These are phyloP conservation scores for Lachnellula willkommii DNA, from an alignment of 2,329 filamentous ascomycete species.

Conservation along the genomic window DNA sequence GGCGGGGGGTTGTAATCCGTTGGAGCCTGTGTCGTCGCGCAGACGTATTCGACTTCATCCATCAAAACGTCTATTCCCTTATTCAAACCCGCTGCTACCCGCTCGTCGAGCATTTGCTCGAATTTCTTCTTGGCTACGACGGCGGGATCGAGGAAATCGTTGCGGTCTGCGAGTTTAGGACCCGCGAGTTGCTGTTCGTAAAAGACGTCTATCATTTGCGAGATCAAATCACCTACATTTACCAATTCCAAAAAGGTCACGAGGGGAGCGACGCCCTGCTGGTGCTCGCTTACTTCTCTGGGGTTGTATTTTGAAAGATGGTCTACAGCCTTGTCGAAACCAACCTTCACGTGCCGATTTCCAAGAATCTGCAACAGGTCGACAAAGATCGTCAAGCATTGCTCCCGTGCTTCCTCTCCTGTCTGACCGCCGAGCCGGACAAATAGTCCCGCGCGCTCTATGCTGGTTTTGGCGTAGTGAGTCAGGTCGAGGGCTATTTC, in stretches of 20 bases:
- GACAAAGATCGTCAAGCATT: conserved; percentile 87
- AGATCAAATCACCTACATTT: conserved; percentile 95
- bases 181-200: conserved; percentile 90
- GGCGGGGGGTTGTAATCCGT: conserved; percentile 81
- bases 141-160: conserved; percentile 89
- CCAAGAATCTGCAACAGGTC: conserved; percentile 78
- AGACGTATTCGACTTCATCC: conserved; percentile 95
- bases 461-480: conserved; percentile 78
- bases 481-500: conserved; percentile 88
- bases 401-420: conserved; percentile 77
- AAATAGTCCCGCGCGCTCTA: conserved; percentile 81
- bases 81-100: conserved; percentile 89
- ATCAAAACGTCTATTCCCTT: conserved; percentile 98
- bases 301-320: conserved; percentile 91
- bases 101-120: conserved; percentile 97
- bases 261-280: conserved; percentile 73
- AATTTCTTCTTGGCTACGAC: conserved; percentile 97
- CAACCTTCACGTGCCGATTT: conserved; percentile 79
- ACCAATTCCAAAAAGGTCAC: conserved; percentile 96
- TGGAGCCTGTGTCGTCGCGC: conserved; percentile 77
- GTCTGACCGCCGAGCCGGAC: conserved; percentile 72
- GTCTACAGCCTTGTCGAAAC: conserved; percentile 86
- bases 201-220: conserved; percentile 98
- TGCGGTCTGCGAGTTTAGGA: conserved; percentile 77
- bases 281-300: conserved; percentile 68